Percentiles rank a stretch among this genome's conserved stretches.
These are phyloP conservation scores for Fraxinus quadrangulata DNA, from an alignment of 257 asterid species.

Conservation along the genomic window DNA sequence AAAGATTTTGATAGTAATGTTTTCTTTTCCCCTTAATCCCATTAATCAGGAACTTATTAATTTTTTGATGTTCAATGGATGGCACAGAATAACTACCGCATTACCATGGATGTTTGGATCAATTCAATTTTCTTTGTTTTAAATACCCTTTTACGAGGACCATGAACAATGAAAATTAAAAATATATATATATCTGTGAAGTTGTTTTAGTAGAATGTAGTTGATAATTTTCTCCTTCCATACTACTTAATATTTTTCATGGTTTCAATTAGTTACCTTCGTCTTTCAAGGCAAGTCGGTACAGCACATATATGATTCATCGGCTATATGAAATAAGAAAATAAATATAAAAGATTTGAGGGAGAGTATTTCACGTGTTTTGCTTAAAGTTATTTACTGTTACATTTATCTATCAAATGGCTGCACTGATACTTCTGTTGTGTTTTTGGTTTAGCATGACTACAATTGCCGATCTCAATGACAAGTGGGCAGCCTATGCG, in stretches of 20 bases:
- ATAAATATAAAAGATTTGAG: neutral
- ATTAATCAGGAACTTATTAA: too few relatives aligned
- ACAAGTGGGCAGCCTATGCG: conserved; percentile 97
- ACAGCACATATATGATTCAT: neutral
- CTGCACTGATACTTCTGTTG: conserved; percentile 3
- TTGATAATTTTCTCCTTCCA: neutral
- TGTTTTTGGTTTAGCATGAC: conserved; percentile 70
- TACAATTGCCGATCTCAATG: conserved; percentile 78
- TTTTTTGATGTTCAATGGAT: too few relatives aligned
- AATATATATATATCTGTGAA: neutral
- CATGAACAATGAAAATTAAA: neutral
- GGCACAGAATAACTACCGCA: too few relatives aligned
- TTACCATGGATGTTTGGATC: neutral
- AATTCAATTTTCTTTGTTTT: neutral
- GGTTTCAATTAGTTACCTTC: neutral
- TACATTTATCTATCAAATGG: neutral
- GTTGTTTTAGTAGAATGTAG: neutral
- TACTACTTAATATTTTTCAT: neutral
- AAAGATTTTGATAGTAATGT: too few relatives aligned
- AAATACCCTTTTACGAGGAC: neutral
- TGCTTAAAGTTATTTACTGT: neutral
- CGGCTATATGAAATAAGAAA: neutral
- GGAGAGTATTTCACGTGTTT: neutral
- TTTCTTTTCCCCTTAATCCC: too few relatives aligned
- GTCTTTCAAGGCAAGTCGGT: neutral